These are phyloP conservation scores for Kipferlia bialata DNA, from an alignment of 78 protist genomes.

Conservation along the genomic window DNA sequence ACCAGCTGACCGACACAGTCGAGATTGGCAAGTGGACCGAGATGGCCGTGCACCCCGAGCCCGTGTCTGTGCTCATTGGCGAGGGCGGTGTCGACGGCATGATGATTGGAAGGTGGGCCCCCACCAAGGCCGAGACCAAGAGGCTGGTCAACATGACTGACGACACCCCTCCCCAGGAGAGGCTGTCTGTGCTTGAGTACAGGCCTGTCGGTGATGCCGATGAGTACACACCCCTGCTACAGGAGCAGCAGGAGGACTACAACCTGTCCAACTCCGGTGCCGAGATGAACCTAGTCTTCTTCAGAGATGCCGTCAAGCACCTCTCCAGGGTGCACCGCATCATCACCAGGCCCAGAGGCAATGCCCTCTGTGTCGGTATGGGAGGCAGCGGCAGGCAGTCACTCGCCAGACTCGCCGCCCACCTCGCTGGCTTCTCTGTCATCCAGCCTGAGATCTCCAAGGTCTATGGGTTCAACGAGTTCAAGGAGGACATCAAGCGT, in stretches of 20 bases:
- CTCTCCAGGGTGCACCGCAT: slow-evolving; percentile 37
- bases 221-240: not conserved
- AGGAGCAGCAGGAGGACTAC: not conserved
- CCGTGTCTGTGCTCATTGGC: not conserved
- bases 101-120: not conserved
- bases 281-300: slow-evolving; percentile 51
- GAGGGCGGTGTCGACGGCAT: not conserved
- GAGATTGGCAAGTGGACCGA: not conserved
- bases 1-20: not conserved
- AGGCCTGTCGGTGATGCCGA: not conserved
- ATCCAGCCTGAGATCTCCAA: slow-evolving; percentile 25
- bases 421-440: slow-evolving; percentile 12
- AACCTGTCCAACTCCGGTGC: not conserved
- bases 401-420: slow-evolving; percentile 35
- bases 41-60: not conserved
- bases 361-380: slow-evolving; percentile 56
- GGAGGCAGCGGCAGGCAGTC: slow-evolving; percentile 53
- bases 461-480: slow-evolving; percentile 26
- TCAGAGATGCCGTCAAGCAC: slow-evolving; percentile 47
- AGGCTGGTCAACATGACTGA: not conserved
- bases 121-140: not conserved
- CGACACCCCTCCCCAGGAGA: not conserved
- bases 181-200: not conserved
- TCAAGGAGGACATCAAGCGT: slow-evolving; percentile 38
- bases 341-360: slow-evolving; percentile 48